Percentiles rank a stretch among this genome's conserved stretches.
phyloP scores from a whole-genome alignment of 2,329 filamentous ascomycete species.

The Ophiocordyceps polyrhachis-furcata region DNA sequence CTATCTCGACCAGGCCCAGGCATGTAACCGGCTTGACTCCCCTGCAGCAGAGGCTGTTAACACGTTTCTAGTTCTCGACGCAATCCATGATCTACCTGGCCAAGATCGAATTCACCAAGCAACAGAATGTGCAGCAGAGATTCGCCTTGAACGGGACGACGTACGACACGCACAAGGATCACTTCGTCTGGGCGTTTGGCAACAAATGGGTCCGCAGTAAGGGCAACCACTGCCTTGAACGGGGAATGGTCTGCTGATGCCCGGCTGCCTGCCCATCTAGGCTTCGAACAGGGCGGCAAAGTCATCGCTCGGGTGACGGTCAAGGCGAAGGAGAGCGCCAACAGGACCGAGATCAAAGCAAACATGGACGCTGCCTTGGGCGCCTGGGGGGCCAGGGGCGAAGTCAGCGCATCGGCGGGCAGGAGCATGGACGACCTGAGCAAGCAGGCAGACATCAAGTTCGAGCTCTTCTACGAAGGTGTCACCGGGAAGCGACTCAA shows the following conservation, averaged over 20 bases:
- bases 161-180: background rate
- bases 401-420: background rate
- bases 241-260: too few species aligned
- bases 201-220: background rate
- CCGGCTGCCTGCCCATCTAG: background rate
- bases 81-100: background rate
- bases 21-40: too few species aligned
- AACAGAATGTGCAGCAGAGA: background rate
- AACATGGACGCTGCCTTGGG: background rate
- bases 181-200: background rate
- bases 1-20: background rate
- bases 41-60: too few species aligned
- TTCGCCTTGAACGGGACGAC: background rate
- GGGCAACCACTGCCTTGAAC: too few species aligned
- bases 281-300: background rate
- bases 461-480: background rate
- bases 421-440: background rate
- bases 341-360: background rate
- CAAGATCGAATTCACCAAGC: background rate
- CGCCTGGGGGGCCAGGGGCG: background rate
- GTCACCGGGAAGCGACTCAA: background rate
- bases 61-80: background rate
- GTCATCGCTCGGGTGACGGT: background rate
- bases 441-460: background rate
- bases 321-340: background rate